Conservation (phyloP, 345 rosid genomes). For the Pistacia vera region DNA sequence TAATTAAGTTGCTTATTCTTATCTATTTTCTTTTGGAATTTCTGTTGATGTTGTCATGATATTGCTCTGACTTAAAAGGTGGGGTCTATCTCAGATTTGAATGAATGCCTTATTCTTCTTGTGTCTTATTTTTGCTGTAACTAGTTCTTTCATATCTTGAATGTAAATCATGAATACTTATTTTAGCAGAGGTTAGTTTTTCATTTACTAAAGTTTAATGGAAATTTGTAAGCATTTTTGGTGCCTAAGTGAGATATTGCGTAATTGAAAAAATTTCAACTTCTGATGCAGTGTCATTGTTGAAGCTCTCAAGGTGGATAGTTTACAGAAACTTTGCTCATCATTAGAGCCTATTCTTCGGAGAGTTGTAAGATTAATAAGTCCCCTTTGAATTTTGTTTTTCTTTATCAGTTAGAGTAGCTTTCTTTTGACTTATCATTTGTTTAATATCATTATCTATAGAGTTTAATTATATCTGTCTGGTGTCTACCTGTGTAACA, state of each 20-base stretch:
- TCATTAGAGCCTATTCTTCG: conserved; percentile 97
- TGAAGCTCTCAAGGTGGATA: conserved; percentile 96
- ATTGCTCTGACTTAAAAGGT: not conserved
- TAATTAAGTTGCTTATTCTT: not conserved
- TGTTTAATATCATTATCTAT: not conserved
- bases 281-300: conserved; percentile 79
- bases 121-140: not conserved
- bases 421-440: not conserved
- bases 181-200: not conserved
- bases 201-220: not conserved
- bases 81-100: not conserved
- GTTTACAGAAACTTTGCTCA: conserved; percentile 94
- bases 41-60: not conserved
- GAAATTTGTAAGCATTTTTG: not conserved
- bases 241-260: conserved; percentile 3
- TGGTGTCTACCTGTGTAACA: not conserved
- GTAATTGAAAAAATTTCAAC: not conserved
- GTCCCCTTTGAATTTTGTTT: not conserved
- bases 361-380: conserved; percentile 67
- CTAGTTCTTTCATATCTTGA: not conserved
- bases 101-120: not conserved
- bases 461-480: not conserved
- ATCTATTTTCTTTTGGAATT: not conserved
- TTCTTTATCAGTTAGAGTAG: not conserved
- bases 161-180: not conserved